Evolutionary conservation across 2,329 filamentous ascomycete genomes (phyloP), one percentile per base, ranked within the genome.

Genomic region (Fusarium ambrosium): DNA sequence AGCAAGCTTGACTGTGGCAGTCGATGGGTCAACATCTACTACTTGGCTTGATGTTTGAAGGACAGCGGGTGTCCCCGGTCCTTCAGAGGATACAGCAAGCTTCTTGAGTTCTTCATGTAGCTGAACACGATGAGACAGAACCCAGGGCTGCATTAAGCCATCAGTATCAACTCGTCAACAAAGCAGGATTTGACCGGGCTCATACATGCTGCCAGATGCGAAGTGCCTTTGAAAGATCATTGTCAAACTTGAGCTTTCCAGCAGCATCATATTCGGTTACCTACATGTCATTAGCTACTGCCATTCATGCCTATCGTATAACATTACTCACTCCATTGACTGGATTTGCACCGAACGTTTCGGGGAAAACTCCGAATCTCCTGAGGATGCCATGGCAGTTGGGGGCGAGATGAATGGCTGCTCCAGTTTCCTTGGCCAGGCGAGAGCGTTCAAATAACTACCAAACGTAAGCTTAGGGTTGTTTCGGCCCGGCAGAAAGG

Each of bases 371-470:
- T 3, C 84, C 85, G 71, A 83, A 81, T 53, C 79, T 79, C 8
- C 82, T 81, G 13, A 93, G 81, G 3, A 92, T 80, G 0, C 89
- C 88, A 78, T 91, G 91, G 3, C 86, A 83, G 75, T 93, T 93
- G 1, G 91, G 90, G 0, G 89, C 87, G 6, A 92, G 79, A 75
- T 92, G 90, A n/a, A 92, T 86, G 0, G 90, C 90, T 4, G 91
- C 90, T 0, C 90, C 91, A 1, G 85, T 81, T 79, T 92, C 90
- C 61, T 83, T 87, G 18, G 87, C 86, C 37, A 91, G 87, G 2
- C 83, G 82, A 0, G 89, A 91, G 77, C 89, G 86, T 73, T 92
- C 90, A 60, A 86, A 88, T 0, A 91, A 69, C 86, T 89, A 9
- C 0, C 79, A 78, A 1, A 2, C 27, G 27, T 29, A 29, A 29